phyloP scores from a whole-genome alignment of 2,329 filamentous ascomycete species.

The Pseudogymnoascus sp. region DNA sequence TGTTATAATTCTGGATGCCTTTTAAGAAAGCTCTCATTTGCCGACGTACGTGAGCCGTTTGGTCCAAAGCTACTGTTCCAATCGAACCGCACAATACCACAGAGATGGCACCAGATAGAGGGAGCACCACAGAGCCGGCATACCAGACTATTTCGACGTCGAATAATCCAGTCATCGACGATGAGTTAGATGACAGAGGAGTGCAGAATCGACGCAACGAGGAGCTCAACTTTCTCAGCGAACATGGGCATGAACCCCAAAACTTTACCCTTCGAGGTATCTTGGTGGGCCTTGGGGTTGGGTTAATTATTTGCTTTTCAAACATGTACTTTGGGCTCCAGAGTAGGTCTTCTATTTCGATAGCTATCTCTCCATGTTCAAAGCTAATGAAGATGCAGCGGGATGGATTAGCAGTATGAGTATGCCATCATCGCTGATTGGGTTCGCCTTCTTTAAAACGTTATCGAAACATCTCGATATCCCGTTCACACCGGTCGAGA shows the following conservation, averaged over 20 bases:
- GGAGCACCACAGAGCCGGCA: not conserved
- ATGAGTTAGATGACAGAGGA: not conserved
- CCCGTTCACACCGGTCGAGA: constrained; percentile 91
- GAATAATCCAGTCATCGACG: not conserved
- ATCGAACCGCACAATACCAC: not conserved
- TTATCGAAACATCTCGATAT: constrained; percentile 64
- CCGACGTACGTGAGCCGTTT: not conserved
- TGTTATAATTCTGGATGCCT: not conserved
- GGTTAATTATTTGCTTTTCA: constrained; percentile 86
- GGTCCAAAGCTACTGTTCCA: not conserved
- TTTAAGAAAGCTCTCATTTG: not conserved
- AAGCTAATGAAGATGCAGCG: constrained; percentile 41
- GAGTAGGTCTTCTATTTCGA: constrained; percentile 51
- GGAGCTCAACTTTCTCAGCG: constrained; percentile 23
- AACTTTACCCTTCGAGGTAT: constrained; percentile 85
- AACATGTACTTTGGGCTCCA: constrained; percentile 99
- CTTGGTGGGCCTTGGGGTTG: constrained; percentile 71
- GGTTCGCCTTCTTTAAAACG: constrained; percentile 86
- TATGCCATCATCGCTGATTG: constrained; percentile 90
- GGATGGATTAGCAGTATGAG: constrained; percentile 84
- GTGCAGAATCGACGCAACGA: constrained; percentile 22
- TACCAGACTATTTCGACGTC: constrained; percentile 5
- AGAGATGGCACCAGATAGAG: constrained; percentile 3
- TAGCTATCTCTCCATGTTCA: constrained; percentile 12
- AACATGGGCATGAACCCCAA: constrained; percentile 33